Conservation (phyloP, 2,329 filamentous ascomycete species). For the Erysiphe pulchra region DNA sequence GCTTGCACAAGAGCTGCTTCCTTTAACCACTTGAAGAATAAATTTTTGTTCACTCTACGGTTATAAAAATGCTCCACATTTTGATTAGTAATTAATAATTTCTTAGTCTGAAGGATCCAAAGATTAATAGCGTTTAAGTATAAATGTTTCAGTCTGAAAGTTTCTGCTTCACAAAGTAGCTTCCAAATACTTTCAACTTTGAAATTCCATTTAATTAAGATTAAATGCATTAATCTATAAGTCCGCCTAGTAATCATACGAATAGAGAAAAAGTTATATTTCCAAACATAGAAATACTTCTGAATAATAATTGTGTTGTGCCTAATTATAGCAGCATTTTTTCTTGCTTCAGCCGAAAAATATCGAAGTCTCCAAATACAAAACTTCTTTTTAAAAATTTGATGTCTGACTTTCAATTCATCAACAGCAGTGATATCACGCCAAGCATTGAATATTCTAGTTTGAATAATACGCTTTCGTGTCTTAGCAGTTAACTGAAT, state of each 20-base stretch:
- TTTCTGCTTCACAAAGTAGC: slow-evolving; percentile 5
- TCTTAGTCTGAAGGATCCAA: slow-evolving; percentile 6
- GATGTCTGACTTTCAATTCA: slow-evolving; percentile 20
- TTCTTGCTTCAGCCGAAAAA: slow-evolving; percentile 6
- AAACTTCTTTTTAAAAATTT: slow-evolving; percentile 27
- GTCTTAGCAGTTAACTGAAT: slow-evolving; percentile 40
- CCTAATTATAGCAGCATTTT: slow-evolving; percentile 10
- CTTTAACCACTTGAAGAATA: slow-evolving; percentile 9
- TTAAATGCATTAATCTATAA: slow-evolving; percentile 4
- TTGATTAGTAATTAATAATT: slow-evolving; percentile 2
- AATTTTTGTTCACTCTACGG: slow-evolving; percentile 2
- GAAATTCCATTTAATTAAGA: slow-evolving; percentile 8
- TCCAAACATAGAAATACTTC: slow-evolving; percentile 13
- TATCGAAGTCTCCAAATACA: slow-evolving; percentile 17
- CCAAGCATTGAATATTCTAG: slow-evolving; percentile 45
- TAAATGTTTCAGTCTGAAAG: slow-evolving; percentile 5
- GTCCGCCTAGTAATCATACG: slow-evolving; percentile 6
- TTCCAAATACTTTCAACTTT: slow-evolving; percentile 5
- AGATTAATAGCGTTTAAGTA: slow-evolving; percentile 4
- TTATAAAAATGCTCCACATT: slow-evolving; percentile 3
- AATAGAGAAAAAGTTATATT: slow-evolving; percentile 12
- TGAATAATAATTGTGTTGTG: slow-evolving; percentile 12
- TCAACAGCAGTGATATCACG: slow-evolving; percentile 27
- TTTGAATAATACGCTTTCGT: slow-evolving; percentile 42
- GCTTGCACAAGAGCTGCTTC: slow-evolving; percentile 9